Base-by-base conservation (phyloP, 371 early-diverging fungal species). In the Mucor saturninus region DNA sequence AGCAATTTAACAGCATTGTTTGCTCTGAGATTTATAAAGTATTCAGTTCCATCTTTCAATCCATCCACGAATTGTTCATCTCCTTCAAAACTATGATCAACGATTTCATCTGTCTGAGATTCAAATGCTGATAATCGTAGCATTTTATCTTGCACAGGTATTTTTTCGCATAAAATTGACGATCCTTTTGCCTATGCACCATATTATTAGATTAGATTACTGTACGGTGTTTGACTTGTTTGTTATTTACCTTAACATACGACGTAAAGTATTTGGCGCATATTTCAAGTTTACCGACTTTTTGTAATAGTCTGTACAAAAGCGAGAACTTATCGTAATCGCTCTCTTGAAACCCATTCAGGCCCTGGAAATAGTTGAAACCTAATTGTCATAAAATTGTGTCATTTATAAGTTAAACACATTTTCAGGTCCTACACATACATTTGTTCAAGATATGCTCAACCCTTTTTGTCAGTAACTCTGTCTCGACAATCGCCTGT, bases 1-100 rank as follows among this genome's bases (percentile, higher is more conserved):
- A 98, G 84, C 49, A 94, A 62, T 75, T 93, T 93, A 2, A 95
- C 91, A 1, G 94, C 94, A 67, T 91, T 92, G 73, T 89, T 92
- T 54, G 88, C 87, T 29, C 92, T 75, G 10, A 88, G 69, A 65
- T 95, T 95, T 63, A 98, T 89, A 59, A 94, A 93, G 9, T 79
- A 74, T 51, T 93, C 94, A 71, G 95, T 95, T 8, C 93, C 85
- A 52, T 93, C 91, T 45, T 91, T 90, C 56, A 92, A 65, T 4
- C 93, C 83, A 14, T 90, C 73, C 4, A 73, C 73, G 63, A 96
- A 91, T 40, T 63, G 70, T 6, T 86, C 81, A 59, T 87, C 86
- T 32, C 66, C 76, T 45, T 84, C 79, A 76, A 96, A 97, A 43
- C 91, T 80, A 9, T 77, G 75, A 30, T 62, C 61, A 38, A 93